These are phyloP conservation scores for Prunus mira DNA, from an alignment of 306 rosid genomes.

Conservation along the genomic window DNA sequence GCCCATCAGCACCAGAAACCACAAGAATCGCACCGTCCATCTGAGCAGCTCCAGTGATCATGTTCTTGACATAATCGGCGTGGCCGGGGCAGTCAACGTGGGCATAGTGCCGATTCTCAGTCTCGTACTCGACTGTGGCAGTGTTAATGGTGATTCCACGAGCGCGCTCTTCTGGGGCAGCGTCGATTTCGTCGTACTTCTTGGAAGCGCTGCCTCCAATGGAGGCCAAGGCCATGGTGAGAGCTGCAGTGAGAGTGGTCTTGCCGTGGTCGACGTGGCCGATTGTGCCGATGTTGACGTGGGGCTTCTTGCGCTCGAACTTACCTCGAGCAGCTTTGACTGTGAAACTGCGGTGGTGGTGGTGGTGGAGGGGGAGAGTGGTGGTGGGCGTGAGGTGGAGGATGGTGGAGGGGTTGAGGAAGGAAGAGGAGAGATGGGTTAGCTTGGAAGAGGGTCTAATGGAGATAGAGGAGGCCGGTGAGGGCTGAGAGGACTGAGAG, in stretches of 20 bases:
- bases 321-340: slow-evolving; percentile 79
- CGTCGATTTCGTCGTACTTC: slow-evolving; percentile 84
- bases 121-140: slow-evolving; percentile 92
- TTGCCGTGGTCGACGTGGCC: slow-evolving; percentile 96
- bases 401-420: slow-evolving; percentile 53
- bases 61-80: slow-evolving; percentile 76
- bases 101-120: slow-evolving; percentile 84
- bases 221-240: slow-evolving; percentile 79
- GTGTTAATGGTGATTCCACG: slow-evolving; percentile 89
- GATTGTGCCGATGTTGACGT: slow-evolving; percentile 81
- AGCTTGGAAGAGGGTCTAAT: slow-evolving; percentile 32
- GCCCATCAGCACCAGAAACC: slow-evolving; percentile 78
- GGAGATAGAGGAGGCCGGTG: slow-evolving; percentile 21
- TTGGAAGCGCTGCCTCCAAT: slow-evolving; percentile 61
- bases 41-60: slow-evolving; percentile 85
- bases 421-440: slow-evolving; percentile 60
- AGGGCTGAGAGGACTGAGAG: slow-evolving; percentile 22
- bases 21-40: slow-evolving; percentile 86
- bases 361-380: slow-evolving; percentile 12
- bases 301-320: slow-evolving; percentile 89
- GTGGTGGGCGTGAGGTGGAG: slow-evolving; percentile 43
- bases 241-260: slow-evolving; percentile 88
- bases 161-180: slow-evolving; percentile 87
- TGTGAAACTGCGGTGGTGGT: slow-evolving; percentile 45
- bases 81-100: slow-evolving; percentile 86